Evolutionary conservation across 2,329 filamentous ascomycete genomes (phyloP).

Genomic region (Pseudocercospora fuligena): DNA sequence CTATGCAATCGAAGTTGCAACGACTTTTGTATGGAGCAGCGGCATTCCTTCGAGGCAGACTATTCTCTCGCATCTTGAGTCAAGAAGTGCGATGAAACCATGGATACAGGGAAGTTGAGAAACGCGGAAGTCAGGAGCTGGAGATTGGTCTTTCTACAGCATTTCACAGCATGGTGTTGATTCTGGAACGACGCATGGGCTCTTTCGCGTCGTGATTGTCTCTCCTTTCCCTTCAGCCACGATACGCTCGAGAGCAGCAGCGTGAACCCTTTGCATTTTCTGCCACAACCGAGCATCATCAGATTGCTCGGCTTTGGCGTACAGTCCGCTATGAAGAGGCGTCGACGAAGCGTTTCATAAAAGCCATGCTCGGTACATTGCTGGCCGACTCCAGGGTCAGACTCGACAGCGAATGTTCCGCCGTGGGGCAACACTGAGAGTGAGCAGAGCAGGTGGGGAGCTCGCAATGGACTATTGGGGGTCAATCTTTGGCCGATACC

Average conservation of each 20-base stretch:
- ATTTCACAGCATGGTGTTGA: background rate
- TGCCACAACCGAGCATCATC: too few species aligned
- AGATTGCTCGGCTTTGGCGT: too few species aligned
- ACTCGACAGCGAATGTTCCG: background rate
- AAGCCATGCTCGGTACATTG: background rate
- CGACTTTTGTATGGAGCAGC: background rate
- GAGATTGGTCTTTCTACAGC: background rate
- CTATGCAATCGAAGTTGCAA: background rate
- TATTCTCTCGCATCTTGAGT: background rate
- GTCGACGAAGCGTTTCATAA: background rate
- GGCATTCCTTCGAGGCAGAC: background rate
- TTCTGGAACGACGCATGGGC: background rate
- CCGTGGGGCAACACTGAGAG: background rate
- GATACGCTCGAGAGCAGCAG: too few species aligned
- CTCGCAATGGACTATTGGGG: background rate
- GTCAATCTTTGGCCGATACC: slow-evolving; percentile 8
- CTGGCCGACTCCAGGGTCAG: background rate
- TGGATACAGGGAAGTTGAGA: background rate
- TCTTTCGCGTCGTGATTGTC: background rate
- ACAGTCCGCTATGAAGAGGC: too few species aligned
- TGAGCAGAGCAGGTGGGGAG: background rate
- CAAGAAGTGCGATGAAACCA: background rate
- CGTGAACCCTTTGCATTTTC: too few species aligned
- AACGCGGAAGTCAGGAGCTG: background rate
- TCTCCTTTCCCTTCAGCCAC: too few species aligned